These are phyloP conservation scores for Acacia confusa DNA, from an alignment of 306 rosid genomes.

Conservation along the genomic window DNA sequence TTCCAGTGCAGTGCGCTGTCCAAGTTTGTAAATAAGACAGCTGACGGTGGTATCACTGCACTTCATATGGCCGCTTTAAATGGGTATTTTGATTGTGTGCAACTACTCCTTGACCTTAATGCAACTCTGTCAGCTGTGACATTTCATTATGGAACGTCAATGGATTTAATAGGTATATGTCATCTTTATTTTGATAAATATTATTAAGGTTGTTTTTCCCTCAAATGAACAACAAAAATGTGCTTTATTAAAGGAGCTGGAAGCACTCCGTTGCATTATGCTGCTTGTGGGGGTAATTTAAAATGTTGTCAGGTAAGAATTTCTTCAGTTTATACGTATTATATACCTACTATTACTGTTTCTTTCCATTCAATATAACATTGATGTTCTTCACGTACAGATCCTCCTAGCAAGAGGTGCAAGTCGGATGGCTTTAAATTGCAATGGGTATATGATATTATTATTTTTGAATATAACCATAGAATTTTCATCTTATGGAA, in stretches of 20 bases:
- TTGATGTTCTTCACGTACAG: slow-evolving; percentile 46
- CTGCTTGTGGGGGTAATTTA: slow-evolving; percentile 97
- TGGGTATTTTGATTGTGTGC: slow-evolving; percentile 87
- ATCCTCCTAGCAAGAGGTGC: slow-evolving; percentile 90
- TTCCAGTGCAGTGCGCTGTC: slow-evolving; percentile 89
- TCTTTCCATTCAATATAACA: slow-evolving; percentile 27
- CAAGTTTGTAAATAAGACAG: slow-evolving; percentile 88
- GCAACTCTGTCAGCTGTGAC: slow-evolving; percentile 73
- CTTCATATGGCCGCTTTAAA: slow-evolving; percentile 96
- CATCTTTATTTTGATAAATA: slow-evolving; percentile 4
- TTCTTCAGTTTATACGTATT: slow-evolving; percentile 9
- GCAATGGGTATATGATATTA: slow-evolving; percentile 82
- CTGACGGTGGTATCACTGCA: slow-evolving; percentile 94
- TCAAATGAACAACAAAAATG: slow-evolving; percentile 13
- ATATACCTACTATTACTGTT: slow-evolving; percentile 1
- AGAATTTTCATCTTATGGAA: slow-evolving; percentile 15
- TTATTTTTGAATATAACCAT: neutral
- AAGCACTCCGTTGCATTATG: slow-evolving; percentile 97
- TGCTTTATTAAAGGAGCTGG: slow-evolving; percentile 75
- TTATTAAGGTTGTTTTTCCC: slow-evolving; percentile 25
- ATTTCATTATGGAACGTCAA: slow-evolving; percentile 84
- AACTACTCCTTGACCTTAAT: slow-evolving; percentile 81
- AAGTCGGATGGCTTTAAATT: slow-evolving; percentile 69
- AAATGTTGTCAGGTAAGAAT: slow-evolving; percentile 94
- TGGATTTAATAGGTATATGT: slow-evolving; percentile 86